Percentiles rank a stretch among this genome's conserved stretches.
These are phyloP conservation scores for Boletus sp. DNA, from an alignment of 768 basidiomycete genomes.

Conservation along the genomic window DNA sequence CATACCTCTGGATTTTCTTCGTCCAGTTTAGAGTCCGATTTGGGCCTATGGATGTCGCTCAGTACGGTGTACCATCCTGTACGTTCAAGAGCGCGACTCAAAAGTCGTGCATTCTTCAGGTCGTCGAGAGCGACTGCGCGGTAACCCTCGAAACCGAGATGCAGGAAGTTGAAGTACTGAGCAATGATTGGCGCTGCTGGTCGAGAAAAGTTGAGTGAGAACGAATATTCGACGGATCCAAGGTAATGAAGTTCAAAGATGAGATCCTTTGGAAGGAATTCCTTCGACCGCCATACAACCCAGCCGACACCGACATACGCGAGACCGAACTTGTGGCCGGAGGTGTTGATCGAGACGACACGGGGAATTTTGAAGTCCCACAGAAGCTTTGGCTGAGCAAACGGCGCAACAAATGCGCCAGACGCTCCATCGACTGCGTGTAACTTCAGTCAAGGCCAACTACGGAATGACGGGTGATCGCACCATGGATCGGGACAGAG, in stretches of 20 bases:
- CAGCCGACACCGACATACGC: constrained; percentile 61
- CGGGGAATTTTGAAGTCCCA: constrained; percentile 65
- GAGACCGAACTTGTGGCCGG: constrained; percentile 63
- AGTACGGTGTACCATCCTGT: constrained; percentile 52
- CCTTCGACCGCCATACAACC: constrained; percentile 59
- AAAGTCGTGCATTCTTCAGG: constrained; percentile 60
- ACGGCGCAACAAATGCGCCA: constrained; percentile 63
- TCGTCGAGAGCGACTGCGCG: constrained; percentile 46
- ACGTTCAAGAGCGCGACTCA: constrained; percentile 61
- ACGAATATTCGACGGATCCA: constrained; percentile 69
- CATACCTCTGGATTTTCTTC: constrained; percentile 59
- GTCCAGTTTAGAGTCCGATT: constrained; percentile 33
- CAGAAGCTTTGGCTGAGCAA: constrained; percentile 48
- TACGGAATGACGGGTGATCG: constrained; percentile 25
- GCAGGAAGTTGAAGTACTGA: constrained; percentile 64
- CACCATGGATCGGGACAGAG: constrained; percentile 43
- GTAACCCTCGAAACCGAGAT: constrained; percentile 58
- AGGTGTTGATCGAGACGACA: constrained; percentile 58
- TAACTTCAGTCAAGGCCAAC: not conserved
- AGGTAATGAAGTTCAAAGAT: constrained; percentile 61
- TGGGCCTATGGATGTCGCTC: constrained; percentile 54
- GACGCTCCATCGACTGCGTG: constrained; percentile 54
- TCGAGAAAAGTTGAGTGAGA: constrained; percentile 61
- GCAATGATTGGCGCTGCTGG: constrained; percentile 60
- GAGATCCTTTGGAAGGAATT: constrained; percentile 63